Evolutionary conservation across 2,329 filamentous ascomycete species (phyloP).

Genomic region (Bipolaris gigantea): DNA sequence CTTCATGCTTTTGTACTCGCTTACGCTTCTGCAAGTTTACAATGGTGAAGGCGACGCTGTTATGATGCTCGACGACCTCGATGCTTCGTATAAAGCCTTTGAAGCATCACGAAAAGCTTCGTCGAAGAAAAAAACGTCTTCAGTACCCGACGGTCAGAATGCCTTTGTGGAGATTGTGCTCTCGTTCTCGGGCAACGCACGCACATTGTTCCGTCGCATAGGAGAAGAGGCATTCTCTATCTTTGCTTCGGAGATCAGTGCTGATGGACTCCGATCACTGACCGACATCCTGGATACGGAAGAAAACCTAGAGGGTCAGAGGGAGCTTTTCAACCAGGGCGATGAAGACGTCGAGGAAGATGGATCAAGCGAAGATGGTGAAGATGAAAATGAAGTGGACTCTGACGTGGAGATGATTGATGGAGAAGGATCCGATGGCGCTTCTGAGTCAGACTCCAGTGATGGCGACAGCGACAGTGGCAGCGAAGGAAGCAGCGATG

Average conservation of each 20-base stretch:
- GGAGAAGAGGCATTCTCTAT: conserved; percentile 85
- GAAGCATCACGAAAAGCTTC: conserved; percentile 69
- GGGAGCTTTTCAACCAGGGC: conserved; percentile 76
- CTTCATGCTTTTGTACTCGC: conserved; percentile 77
- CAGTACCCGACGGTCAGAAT: conserved; percentile 28
- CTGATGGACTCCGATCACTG: conserved; percentile 68
- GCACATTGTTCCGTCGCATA: conserved; percentile 80
- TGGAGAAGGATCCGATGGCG: conserved; percentile 34
- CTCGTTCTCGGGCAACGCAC: conserved; percentile 85
- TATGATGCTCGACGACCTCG: conserved; percentile 78
- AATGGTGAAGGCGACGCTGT: conserved; percentile 86
- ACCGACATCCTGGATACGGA: conserved; percentile 72
- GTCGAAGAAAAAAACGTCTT: conserved; percentile 46
- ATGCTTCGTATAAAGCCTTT: conserved; percentile 58
- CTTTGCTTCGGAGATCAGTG: conserved; percentile 75
- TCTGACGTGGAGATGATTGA: conserved; percentile 52
- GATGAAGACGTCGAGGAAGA: conserved; percentile 46
- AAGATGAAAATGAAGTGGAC: conserved; percentile 52
- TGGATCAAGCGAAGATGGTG: conserved; percentile 51
- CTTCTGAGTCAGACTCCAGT: conserved; percentile 14
- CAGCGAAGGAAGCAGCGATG: conserved; percentile 11
- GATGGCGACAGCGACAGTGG: conserved; percentile 32
- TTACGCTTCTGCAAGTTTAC: conserved; percentile 86
- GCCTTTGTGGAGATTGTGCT: conserved; percentile 80
- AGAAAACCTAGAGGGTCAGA: conserved; percentile 81